phyloP scores from a whole-genome alignment of 768 basidiomycete genomes.

The Pleurotus tuoliensis region DNA sequence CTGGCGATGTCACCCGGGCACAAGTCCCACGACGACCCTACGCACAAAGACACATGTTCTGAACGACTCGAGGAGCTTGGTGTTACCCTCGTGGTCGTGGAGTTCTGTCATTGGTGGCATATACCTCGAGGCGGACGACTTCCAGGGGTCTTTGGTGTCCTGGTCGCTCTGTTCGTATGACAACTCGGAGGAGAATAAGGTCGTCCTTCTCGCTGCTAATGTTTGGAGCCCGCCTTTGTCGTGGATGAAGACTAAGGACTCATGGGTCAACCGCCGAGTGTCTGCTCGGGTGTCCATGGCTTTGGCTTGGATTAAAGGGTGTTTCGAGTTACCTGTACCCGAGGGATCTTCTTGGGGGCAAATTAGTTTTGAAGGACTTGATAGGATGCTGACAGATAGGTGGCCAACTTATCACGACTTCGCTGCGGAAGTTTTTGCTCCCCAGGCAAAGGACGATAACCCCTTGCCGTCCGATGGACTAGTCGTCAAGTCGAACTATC shows the following conservation, averaged over 20 bases:
- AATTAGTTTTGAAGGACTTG: neutral
- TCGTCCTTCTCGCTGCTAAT: neutral
- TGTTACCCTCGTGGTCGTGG: neutral
- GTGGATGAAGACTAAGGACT: neutral
- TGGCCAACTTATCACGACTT: constrained; percentile 4
- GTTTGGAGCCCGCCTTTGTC: neutral
- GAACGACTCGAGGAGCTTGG: neutral
- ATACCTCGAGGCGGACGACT: neutral
- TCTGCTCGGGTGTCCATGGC: neutral
- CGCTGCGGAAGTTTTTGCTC: neutral
- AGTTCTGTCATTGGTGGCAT: neutral
- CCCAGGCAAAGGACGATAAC: too few relatives aligned
- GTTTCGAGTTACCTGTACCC: neutral
- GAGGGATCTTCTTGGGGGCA: neutral
- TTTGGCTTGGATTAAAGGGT: neutral
- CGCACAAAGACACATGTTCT: neutral
- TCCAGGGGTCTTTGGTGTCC: neutral
- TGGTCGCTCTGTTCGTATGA: neutral
- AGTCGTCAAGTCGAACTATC: neutral
- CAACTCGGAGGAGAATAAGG: neutral
- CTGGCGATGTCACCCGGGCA: neutral
- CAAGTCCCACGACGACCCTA: neutral
- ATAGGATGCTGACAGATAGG: neutral
- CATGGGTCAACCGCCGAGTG: neutral
- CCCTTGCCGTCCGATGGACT: too few relatives aligned